Evolutionary conservation across 140 eudicot genomes (phyloP).

Genomic region (Flaveria floridana): DNA sequence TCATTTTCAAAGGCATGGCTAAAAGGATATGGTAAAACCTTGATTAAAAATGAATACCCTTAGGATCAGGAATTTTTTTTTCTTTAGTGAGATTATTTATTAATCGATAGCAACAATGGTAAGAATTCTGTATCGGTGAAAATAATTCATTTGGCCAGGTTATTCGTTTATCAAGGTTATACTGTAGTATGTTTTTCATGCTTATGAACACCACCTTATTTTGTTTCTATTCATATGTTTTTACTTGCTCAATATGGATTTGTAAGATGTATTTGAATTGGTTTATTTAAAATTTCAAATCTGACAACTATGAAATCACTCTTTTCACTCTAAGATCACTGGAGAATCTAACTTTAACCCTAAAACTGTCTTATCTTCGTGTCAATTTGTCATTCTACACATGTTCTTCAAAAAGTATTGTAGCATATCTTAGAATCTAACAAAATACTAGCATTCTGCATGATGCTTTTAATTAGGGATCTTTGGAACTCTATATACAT

Average conservation of each 20-base stretch:
- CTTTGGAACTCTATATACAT: background rate
- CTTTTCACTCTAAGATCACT: background rate
- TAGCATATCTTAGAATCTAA: background rate
- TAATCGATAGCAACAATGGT: background rate
- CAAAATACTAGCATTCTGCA: background rate
- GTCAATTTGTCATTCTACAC: background rate
- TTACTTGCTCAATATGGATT: background rate
- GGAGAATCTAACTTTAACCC: background rate
- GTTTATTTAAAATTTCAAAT: background rate
- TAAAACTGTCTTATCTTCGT: background rate
- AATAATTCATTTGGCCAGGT: background rate
- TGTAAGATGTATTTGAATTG: background rate
- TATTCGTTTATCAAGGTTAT: background rate
- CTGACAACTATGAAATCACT: background rate
- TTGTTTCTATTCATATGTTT: conserved; percentile 4
- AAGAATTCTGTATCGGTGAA: background rate
- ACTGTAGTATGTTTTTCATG: background rate
- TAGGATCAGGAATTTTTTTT: background rate
- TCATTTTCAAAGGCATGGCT: background rate
- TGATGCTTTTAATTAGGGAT: conserved; percentile 11
- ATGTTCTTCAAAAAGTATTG: background rate
- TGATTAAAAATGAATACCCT: background rate
- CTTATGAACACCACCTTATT: background rate
- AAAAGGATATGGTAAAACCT: background rate
- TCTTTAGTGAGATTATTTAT: background rate